A percentile compares a stretch with the other conserved stretches of the same genome.
Evolutionary conservation across 192 early-diverging fungal species (phyloP).

Genomic region (Backusella circina): DNA sequence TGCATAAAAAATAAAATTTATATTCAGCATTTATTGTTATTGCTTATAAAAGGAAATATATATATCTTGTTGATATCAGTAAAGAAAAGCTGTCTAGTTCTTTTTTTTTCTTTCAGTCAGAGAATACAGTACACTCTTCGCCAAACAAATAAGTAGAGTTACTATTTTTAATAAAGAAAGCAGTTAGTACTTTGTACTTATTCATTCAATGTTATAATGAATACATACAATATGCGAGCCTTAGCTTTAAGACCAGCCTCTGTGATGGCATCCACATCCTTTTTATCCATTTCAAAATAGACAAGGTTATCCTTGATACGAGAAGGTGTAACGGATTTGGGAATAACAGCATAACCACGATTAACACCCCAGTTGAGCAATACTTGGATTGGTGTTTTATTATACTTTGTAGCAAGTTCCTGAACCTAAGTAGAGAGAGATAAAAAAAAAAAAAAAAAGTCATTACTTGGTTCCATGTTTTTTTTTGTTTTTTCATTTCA

Average conservation of each 20-base stretch:
- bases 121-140: not conserved
- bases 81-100: too few species aligned
- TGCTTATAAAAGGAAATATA: too few species aligned
- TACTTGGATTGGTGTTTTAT: slow-evolving; percentile 49
- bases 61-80: too few species aligned
- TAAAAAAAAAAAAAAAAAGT: not conserved
- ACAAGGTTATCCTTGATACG: slow-evolving; percentile 56
- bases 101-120: too few species aligned
- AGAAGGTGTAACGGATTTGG: slow-evolving; percentile 53
- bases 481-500: not conserved
- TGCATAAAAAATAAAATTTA: too few species aligned
- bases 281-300: slow-evolving; percentile 33
- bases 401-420: slow-evolving; percentile 40
- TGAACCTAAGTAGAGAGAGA: slow-evolving; percentile 24
- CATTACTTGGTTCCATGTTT: not conserved
- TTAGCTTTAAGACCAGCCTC: not conserved
- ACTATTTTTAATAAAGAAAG: not conserved
- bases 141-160: not conserved
- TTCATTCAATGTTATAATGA: not conserved
- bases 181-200: not conserved
- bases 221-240: not conserved
- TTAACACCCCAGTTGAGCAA: slow-evolving; percentile 55
- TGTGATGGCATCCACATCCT: slow-evolving; percentile 20
- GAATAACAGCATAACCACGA: slow-evolving; percentile 55
- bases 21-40: too few species aligned